Base-by-base conservation (phyloP, 2,329 filamentous ascomycete species). In the Mycosphaerella arachidis region DNA sequence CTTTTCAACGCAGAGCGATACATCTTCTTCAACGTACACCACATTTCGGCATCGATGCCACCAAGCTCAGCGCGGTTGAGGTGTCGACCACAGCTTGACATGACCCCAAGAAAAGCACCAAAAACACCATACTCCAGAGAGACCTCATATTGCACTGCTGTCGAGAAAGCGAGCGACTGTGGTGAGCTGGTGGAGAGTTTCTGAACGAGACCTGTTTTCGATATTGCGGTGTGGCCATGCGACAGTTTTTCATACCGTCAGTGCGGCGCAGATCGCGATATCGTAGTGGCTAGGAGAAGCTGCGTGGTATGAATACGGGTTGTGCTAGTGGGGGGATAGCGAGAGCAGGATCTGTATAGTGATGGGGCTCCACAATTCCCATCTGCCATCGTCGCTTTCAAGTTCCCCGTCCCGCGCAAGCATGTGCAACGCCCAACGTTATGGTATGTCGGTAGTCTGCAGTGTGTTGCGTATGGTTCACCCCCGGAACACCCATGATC, bases 11-110 rank as follows among this genome's bases (percentile, higher is more conserved):
- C 8, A 35, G 10, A 8, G 6, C 24, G 35, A 31, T 6, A 27
- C 18, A 13, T 37, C 13, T 16, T 31, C 13, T 40, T 35, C 6
- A 16, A 60, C 58, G 24, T 45, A 62, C 56, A 31, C 56, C 59
- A 56, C 59, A 62, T 27, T 40, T 12, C 8, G 59, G 59, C 56
- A 62, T 62, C 10, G 53, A 43, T 7, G 52, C 46, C 45, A 62
- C 24, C 16, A 62, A 16, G 31, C 51, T 16, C 27, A 55, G 27
- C 18, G 48, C 56, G 10, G 27, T 29, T 6, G 35, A 33, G 18
- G 37, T 16, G 12, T 61, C 43, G 29, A 45, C 46, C 18, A 53
- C 43, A 37, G 51, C 50, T 52, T n/a, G n/a, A 20, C 12, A n/a
- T 20, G 29, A 18, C 1, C n/a, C 10, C 30, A 16, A 8, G 27